Evolutionary conservation across 805 yeast genomes (phyloP).

Genomic region (Spathaspora hagerdaliae): DNA sequence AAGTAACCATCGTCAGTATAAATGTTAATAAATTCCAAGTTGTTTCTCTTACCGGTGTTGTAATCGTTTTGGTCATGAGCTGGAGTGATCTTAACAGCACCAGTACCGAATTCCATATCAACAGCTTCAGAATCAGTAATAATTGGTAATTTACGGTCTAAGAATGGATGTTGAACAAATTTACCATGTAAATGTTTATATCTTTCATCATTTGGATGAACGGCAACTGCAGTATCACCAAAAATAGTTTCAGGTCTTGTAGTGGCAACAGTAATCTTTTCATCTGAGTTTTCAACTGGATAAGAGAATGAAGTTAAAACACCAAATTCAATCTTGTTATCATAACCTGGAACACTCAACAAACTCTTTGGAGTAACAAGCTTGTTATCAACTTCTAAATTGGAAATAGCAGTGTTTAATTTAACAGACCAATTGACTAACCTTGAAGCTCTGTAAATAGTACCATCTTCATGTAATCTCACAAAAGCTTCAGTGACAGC

Average conservation of each 20-base stretch:
- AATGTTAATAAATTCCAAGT: slow-evolving; percentile 83
- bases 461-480: slow-evolving; percentile 88
- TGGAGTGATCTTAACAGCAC: slow-evolving; percentile 99
- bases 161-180: slow-evolving; percentile 84
- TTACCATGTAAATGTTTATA: slow-evolving; percentile 95
- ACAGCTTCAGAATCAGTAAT: slow-evolving; percentile 89
- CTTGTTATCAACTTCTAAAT: slow-evolving; percentile 93
- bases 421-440: slow-evolving; percentile 96
- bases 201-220: slow-evolving; percentile 92
- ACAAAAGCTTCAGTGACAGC: slow-evolving; percentile 92
- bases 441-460: slow-evolving; percentile 89
- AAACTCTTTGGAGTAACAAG: slow-evolving; percentile 78
- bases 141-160: slow-evolving; percentile 82
- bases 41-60: slow-evolving; percentile 91
- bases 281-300: slow-evolving; percentile 80
- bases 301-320: slow-evolving; percentile 94
- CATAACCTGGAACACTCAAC: slow-evolving; percentile 85
- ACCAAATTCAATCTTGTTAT: slow-evolving; percentile 90
- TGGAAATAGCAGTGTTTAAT: slow-evolving; percentile 91
- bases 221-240: slow-evolving; percentile 98
- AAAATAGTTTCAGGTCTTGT: slow-evolving; percentile 98
- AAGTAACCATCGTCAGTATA: slow-evolving; percentile 87
- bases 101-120: slow-evolving; percentile 99
- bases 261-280: slow-evolving; percentile 87
- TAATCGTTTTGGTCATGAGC: slow-evolving; percentile 98